Evolutionary conservation across 352 stramenopile genomes (phyloP).

Genomic region (Pythium aphanidermatum): DNA sequence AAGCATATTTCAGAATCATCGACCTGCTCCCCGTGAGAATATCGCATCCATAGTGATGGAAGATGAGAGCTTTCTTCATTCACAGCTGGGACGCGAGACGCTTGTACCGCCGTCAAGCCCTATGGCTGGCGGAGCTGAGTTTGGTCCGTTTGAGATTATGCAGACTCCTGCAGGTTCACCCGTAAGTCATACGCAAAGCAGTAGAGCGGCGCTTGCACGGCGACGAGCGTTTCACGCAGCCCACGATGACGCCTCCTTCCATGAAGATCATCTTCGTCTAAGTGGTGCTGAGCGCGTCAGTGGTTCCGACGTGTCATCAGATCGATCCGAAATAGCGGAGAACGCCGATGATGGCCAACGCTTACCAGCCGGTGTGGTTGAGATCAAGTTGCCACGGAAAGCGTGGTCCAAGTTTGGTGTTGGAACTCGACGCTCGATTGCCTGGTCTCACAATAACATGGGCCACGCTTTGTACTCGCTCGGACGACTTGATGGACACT

Average conservation of each 20-base stretch:
- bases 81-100: constrained; percentile 23
- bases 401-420: constrained; percentile 71
- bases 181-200: constrained; percentile 16
- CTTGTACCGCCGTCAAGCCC: constrained; percentile 36
- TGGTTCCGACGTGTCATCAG: constrained; percentile 63
- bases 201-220: constrained; percentile 24
- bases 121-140: constrained; percentile 36
- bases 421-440: constrained; percentile 58
- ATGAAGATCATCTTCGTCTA: constrained; percentile 35
- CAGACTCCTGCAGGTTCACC: constrained; percentile 46
- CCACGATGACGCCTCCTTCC: constrained; percentile 37
- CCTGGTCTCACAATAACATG: constrained; percentile 72
- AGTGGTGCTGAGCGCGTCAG: constrained; percentile 62
- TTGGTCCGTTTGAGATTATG: constrained; percentile 66
- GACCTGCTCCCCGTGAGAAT: constrained; percentile 17
- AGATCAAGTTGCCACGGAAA: constrained; percentile 83
- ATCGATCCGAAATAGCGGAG: constrained; percentile 37
- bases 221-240: constrained; percentile 39
- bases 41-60: constrained; percentile 50
- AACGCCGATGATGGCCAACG: constrained; percentile 23
- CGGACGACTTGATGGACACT: constrained; percentile 67
- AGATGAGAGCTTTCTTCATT: constrained; percentile 42
- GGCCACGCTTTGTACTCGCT: constrained; percentile 65
- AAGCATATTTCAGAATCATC: constrained; percentile 62
- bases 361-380: constrained; percentile 44